Conservation (phyloP, 768 basidiomycete genomes). For the Obba rivulosa region DNA sequence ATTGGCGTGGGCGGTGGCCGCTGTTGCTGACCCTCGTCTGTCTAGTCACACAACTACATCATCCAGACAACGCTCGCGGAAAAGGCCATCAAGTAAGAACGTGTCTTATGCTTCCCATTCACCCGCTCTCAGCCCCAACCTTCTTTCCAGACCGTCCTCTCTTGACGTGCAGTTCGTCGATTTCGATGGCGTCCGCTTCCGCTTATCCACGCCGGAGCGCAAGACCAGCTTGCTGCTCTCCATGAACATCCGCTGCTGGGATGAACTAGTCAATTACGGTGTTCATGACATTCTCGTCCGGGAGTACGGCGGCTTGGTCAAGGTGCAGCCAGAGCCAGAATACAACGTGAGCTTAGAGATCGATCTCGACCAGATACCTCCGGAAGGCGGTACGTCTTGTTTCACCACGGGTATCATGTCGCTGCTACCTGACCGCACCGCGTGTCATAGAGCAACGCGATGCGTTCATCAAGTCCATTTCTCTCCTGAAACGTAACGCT, state of each 20-base stretch:
- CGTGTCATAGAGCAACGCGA: constrained; percentile 63
- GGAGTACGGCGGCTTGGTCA: constrained; percentile 76
- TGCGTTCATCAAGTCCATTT: constrained; percentile 72
- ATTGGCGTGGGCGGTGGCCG: no score
- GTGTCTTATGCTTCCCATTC: neutral
- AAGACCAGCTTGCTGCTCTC: constrained; percentile 80
- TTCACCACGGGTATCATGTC: constrained; percentile 13
- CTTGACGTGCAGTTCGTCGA: constrained; percentile 97
- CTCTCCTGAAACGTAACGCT: constrained; percentile 88
- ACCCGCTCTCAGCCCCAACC: constrained; percentile 1
- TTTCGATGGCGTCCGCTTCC: constrained; percentile 95
- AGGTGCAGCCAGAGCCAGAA: constrained; percentile 70
- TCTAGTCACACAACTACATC: constrained; percentile 85
- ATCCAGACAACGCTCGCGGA: constrained; percentile 87
- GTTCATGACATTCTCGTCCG: constrained; percentile 72
- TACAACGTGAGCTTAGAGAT: constrained; percentile 86
- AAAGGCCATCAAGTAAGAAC: constrained; percentile 74
- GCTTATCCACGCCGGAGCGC: constrained; percentile 80
- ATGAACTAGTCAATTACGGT: constrained; percentile 84
- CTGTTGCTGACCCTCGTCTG: no score
- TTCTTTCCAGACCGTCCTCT: constrained; percentile 78
- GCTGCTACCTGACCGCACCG: constrained; percentile 7
- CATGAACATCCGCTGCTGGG: constrained; percentile 98
- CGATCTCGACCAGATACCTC: constrained; percentile 81
- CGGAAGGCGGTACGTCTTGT: constrained; percentile 63